These are phyloP conservation scores for Saccharomycopsis capsularis DNA, from an alignment of 805 yeast species.

Conservation along the genomic window DNA sequence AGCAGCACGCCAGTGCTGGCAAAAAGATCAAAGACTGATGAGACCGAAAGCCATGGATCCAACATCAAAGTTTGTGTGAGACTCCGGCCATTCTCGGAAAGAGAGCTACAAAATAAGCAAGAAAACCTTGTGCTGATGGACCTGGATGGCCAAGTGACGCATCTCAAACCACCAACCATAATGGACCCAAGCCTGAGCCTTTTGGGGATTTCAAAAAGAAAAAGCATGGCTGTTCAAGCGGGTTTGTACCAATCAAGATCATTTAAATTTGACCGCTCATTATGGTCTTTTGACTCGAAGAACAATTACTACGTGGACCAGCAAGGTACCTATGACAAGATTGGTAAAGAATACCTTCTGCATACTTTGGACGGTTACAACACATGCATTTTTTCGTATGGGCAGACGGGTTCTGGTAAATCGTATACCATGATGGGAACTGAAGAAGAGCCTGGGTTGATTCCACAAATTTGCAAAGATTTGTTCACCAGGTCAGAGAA, in stretches of 20 bases:
- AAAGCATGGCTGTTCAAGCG: no score
- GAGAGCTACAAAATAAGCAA: conserved; percentile 23
- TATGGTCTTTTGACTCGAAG: conserved; percentile 39
- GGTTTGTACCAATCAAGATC: conserved; percentile 25
- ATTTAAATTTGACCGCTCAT: conserved; percentile 46
- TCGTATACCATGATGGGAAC: conserved; percentile 75
- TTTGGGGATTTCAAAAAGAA: no score
- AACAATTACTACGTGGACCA: conserved; percentile 42
- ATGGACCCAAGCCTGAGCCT: no score
- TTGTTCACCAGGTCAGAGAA: conserved; percentile 39
- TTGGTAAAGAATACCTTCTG: conserved; percentile 54
- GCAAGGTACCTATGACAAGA: conserved; percentile 39
- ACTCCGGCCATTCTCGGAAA: conserved; percentile 37
- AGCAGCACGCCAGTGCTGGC: no score
- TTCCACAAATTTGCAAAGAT: conserved; percentile 52
- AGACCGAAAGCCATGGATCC: neutral
- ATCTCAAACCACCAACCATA: conserved; percentile 24
- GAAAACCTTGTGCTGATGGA: conserved; percentile 19
- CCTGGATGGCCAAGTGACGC: conserved; percentile 22
- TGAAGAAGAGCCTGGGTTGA: conserved; percentile 48
- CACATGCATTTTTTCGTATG: conserved; percentile 70
- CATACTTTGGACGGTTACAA: conserved; percentile 66
- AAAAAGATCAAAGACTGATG: neutral
- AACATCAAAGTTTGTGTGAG: conserved; percentile 43
- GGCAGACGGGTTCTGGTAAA: conserved; percentile 83